A percentile compares a stretch with the other conserved stretches of the same genome.
Evolutionary conservation across 176 grass and related monocot genomes (phyloP).

Genomic region (Panicum miliaceum): DNA sequence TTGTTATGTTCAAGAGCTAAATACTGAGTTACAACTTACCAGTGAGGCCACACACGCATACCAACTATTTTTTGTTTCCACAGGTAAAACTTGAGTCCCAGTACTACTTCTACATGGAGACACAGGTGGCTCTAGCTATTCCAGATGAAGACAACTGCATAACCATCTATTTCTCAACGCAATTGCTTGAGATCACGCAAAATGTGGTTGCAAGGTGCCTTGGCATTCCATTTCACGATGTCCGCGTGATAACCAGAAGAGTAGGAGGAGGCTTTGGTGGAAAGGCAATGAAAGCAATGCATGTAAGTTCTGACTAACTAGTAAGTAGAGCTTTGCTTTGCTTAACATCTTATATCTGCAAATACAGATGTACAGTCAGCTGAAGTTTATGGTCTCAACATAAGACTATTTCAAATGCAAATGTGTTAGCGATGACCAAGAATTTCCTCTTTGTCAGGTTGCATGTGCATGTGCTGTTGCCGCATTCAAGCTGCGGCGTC

Average conservation of each 20-base stretch:
- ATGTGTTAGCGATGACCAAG: background rate
- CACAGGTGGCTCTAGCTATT: slow-evolving; percentile 64
- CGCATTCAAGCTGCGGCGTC: slow-evolving; percentile 60
- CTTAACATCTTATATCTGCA: background rate
- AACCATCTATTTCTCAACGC: slow-evolving; percentile 59
- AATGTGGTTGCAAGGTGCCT: slow-evolving; percentile 60
- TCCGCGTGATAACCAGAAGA: slow-evolving; percentile 83
- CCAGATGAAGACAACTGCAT: slow-evolving; percentile 93
- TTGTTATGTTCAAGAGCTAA: background rate
- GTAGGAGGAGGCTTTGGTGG: slow-evolving; percentile 86
- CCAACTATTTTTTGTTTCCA: background rate
- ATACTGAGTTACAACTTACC: background rate
- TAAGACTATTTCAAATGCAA: background rate
- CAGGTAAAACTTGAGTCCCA: slow-evolving; percentile 88
- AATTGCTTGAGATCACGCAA: slow-evolving; percentile 55
- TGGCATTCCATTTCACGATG: slow-evolving; percentile 74
- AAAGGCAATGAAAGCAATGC: slow-evolving; percentile 59
- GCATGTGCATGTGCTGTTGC: slow-evolving; percentile 70
- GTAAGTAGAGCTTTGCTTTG: background rate
- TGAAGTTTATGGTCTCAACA: background rate
- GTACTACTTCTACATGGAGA: slow-evolving; percentile 91
- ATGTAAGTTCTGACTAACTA: slow-evolving; percentile 33
- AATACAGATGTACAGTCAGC: background rate
- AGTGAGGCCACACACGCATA: background rate
- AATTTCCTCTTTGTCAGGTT: slow-evolving; percentile 40